phyloP scores from a whole-genome alignment of 1,139 yeast genomes.

The Taphrina sp. region DNA sequence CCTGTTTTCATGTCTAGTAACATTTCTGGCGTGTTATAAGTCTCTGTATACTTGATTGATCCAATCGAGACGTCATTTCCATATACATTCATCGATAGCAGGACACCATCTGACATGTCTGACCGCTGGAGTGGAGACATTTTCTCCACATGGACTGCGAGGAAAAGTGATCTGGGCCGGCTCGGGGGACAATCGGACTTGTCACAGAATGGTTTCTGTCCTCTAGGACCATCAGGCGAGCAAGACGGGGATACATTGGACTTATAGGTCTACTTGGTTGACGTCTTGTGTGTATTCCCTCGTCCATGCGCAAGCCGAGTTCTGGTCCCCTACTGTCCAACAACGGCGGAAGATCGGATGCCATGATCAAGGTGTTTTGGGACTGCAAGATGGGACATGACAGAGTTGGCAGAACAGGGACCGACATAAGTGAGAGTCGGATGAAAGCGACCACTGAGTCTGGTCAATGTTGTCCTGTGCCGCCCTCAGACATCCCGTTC shows the following conservation, averaged over 20 bases:
- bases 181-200: conserved; percentile 1
- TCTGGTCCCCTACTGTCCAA: background rate
- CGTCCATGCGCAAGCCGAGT: background rate
- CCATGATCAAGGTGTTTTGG: conserved; percentile 3
- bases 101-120: background rate
- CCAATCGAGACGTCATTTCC: background rate
- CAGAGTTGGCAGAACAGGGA: background rate
- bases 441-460: background rate
- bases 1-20: background rate
- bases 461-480: background rate
- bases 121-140: background rate
- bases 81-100: background rate
- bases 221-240: background rate
- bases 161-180: background rate
- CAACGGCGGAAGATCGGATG: background rate
- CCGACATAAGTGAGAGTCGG: background rate
- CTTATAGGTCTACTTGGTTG: background rate
- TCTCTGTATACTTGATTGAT: background rate
- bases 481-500: background rate
- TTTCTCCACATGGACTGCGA: background rate
- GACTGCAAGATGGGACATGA: conserved; percentile 18
- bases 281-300: conserved; percentile 1
- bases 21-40: background rate
- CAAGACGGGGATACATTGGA: background rate
- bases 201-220: background rate